Evolutionary conservation across 2,329 filamentous ascomycete species (phyloP), one percentile per base, ranked within the genome.

Genomic region (Aureobasidium namibiae): DNA sequence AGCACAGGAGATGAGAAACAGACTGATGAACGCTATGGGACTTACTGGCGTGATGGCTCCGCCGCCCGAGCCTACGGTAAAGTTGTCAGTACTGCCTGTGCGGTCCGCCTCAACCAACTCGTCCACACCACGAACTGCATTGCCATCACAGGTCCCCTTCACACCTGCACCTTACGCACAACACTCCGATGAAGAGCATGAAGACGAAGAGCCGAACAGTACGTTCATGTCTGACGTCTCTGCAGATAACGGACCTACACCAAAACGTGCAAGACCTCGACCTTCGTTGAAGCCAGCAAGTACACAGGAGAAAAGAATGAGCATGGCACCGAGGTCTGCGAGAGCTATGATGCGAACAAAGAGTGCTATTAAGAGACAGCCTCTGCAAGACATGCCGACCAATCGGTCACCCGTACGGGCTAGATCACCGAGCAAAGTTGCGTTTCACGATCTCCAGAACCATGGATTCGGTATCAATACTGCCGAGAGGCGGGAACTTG

Each of bases 251-350:
- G 72, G 67, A 16, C 68, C 69, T 1, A 75, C 71, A 26, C 75
- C 75, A 3, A 79, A 79, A 63, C 72, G 77, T 16, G 61, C 69
- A 1, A 75, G 72, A 56, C 67, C 71, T 26, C 67, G 68, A 6
- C 67, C 65, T 21, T 65, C 71, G 1, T 70, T 69, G 62, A 71
- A 69, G 46, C 62, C 66, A 6, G 66, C 70, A 26, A 60, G 63
- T 3, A 65, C 70, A 61, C 66, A 67, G 18, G 70, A 68, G 44
- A 66, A 72, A 2, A 65, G 66, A 23, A 61, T 57, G 11, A 66
- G 54, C 62, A 23, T 60, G 53, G 39, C 36, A 10, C 59, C 52
- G 1, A 53, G 61, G n/a, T 46, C 61, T 24, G 48, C 60, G 11
- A 50, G 64, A 31, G 57, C 63, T 29, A 65, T 66, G 38, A 61